A percentile compares a stretch with the other conserved stretches of the same genome.
phyloP scores from a whole-genome alignment of 805 yeast genomes.

The Yamadazyma olivae region DNA sequence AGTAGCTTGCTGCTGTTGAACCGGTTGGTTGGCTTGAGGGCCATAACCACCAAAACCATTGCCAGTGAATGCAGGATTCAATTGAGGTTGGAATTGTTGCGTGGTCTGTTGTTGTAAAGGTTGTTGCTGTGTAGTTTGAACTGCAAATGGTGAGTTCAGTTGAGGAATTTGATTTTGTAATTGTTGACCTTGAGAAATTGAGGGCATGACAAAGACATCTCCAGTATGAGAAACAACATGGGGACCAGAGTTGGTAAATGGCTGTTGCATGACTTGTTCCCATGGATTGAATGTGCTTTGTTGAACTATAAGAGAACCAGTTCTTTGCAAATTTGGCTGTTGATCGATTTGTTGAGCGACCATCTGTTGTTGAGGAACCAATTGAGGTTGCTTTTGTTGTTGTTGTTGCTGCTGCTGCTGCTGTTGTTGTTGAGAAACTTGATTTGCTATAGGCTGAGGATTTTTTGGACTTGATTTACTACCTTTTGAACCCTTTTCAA shows the following conservation, averaged over 20 bases:
- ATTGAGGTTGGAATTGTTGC: slow-evolving; percentile 23
- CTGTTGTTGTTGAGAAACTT: slow-evolving; percentile 1
- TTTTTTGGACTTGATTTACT: slow-evolving; percentile 1
- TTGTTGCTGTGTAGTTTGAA: slow-evolving; percentile 4
- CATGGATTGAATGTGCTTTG: slow-evolving; percentile 42
- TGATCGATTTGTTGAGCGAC: slow-evolving; percentile 5
- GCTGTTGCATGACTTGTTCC: slow-evolving; percentile 19
- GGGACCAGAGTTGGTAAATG: slow-evolving; percentile 1
- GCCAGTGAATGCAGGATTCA: slow-evolving; percentile 44
- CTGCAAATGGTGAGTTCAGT: slow-evolving; percentile 8
- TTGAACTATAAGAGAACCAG: slow-evolving; percentile 30
- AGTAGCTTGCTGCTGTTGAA: slow-evolving; percentile 16
- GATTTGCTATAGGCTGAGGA: background rate
- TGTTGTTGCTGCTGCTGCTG: slow-evolving; percentile 5
- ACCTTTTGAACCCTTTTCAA: slow-evolving; percentile 52
- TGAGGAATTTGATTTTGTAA: slow-evolving; percentile 3
- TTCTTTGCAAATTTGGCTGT: slow-evolving; percentile 14
- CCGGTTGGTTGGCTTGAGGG: slow-evolving; percentile 21
- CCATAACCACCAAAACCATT: slow-evolving; percentile 59
- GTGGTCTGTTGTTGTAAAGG: slow-evolving; percentile 18
- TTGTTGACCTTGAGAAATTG: slow-evolving; percentile 11
- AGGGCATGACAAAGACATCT: slow-evolving; percentile 8
- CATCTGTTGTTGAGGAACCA: slow-evolving; percentile 2
- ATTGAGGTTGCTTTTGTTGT: slow-evolving; percentile 1
- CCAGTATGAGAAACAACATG: slow-evolving; percentile 7